These are phyloP conservation scores for Exophiala aquamarina DNA, from an alignment of 2,329 filamentous ascomycete species.

Conservation along the genomic window DNA sequence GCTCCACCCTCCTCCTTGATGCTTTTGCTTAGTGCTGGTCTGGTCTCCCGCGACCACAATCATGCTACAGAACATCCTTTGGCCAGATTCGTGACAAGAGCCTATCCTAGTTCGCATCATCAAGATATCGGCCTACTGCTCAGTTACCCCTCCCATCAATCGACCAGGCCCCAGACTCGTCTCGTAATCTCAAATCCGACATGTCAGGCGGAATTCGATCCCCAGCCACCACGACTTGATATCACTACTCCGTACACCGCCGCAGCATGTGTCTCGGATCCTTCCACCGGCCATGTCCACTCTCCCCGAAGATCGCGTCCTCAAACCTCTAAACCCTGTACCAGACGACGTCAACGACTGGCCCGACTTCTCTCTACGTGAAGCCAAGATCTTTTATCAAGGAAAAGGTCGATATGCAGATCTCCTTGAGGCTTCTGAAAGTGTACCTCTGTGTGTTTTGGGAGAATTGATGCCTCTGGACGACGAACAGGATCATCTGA, in stretches of 20 bases:
- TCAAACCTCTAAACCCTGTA: conserved; percentile 44
- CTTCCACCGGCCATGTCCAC: conserved; percentile 25
- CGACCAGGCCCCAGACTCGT: too few relatives aligned
- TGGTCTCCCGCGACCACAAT: too few relatives aligned
- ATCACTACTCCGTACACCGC: background rate
- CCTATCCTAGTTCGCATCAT: too few relatives aligned
- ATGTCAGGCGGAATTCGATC: conserved; percentile 1
- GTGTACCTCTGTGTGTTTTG: conserved; percentile 56
- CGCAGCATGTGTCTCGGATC: conserved; percentile 21
- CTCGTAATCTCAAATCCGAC: conserved; percentile 1
- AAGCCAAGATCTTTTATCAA: conserved; percentile 53
- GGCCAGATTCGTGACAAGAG: too few relatives aligned
- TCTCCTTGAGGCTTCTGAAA: conserved; percentile 55
- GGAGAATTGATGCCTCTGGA: conserved; percentile 51
- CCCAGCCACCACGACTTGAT: too few relatives aligned
- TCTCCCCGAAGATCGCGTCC: conserved; percentile 40
- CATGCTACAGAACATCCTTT: too few relatives aligned
- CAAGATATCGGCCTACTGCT: too few relatives aligned
- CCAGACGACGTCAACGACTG: conserved; percentile 55
- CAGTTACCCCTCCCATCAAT: too few relatives aligned
- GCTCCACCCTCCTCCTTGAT: too few relatives aligned
- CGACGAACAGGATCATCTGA: conserved; percentile 43
- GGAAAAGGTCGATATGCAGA: conserved; percentile 53
- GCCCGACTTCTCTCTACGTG: conserved; percentile 58
- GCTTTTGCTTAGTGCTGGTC: too few relatives aligned